Conservation (phyloP, 768 basidiomycete genomes). For the Mrakia frigida region DNA sequence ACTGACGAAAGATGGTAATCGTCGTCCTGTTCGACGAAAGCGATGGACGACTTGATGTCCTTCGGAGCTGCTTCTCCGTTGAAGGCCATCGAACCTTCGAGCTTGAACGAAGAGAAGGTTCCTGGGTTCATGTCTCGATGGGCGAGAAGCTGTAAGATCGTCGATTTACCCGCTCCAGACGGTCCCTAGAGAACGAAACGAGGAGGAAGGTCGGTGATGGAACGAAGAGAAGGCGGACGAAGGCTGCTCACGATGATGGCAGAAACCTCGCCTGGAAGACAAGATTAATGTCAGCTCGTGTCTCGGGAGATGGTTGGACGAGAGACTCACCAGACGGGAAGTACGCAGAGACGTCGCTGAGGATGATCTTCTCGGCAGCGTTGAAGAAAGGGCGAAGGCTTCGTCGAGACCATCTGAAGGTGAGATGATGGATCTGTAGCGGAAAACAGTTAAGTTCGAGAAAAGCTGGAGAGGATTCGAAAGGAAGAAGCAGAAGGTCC, state of each 20-base stretch:
- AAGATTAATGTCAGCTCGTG: neutral
- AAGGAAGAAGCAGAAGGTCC: too few species aligned
- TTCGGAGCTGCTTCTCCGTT: constrained; percentile 38
- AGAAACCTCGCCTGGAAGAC: constrained; percentile 42
- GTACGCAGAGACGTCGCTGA: constrained; percentile 41
- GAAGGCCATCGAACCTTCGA: constrained; percentile 41
- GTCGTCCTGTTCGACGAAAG: constrained; percentile 49
- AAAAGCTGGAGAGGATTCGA: neutral
- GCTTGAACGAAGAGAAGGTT: constrained; percentile 42
- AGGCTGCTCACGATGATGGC: constrained; percentile 43
- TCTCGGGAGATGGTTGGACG: neutral
- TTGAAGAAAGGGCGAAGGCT: constrained; percentile 20
- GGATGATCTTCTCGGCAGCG: constrained; percentile 39
- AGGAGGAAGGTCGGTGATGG: neutral
- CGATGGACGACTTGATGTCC: constrained; percentile 35
- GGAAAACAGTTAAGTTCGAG: constrained; percentile 20
- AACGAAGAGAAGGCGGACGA: neutral
- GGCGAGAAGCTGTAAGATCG: constrained; percentile 46
- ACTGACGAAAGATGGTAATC: constrained; percentile 46
- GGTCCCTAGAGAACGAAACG: constrained; percentile 27
- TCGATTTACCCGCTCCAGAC: constrained; percentile 43
- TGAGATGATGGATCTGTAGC: constrained; percentile 27
- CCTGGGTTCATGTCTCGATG: constrained; percentile 41
- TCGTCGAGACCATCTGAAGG: constrained; percentile 15
- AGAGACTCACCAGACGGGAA: constrained; percentile 42